Evolutionary conservation across 139 green algal species (phyloP).

Genomic region (Pedinophyceae sp.): DNA sequence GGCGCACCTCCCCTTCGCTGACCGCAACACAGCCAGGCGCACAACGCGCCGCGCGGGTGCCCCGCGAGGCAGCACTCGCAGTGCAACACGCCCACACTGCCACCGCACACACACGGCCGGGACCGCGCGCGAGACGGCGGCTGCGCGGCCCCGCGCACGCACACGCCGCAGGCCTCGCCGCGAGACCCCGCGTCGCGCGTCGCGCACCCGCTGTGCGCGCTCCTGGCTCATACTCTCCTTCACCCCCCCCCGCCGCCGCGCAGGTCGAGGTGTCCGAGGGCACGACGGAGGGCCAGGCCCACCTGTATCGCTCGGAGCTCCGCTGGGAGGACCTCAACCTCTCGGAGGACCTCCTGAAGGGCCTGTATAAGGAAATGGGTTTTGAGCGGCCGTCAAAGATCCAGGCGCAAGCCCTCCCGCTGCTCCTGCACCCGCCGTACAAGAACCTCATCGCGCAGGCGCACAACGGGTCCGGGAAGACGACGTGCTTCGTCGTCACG

Average conservation of each 20-base stretch:
- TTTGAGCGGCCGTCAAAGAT: conserved; percentile 87
- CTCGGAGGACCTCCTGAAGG: conserved; percentile 20
- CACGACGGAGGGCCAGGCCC: not conserved
- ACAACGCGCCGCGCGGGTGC: no score
- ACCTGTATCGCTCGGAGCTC: not conserved
- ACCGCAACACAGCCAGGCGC: no score
- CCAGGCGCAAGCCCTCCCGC: conserved; percentile 85
- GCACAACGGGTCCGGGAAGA: conserved; percentile 97
- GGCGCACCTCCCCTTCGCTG: no score
- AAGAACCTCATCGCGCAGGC: conserved; percentile 80
- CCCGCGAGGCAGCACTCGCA: no score
- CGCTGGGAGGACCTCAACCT: not conserved
- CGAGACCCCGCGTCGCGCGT: no score
- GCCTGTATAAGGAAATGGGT: conserved; percentile 96
- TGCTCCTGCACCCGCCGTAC: conserved; percentile 83
- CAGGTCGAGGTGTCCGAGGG: not conserved
- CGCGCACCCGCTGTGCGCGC: not conserved
- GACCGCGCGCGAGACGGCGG: no score
- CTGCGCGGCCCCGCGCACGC: no score
- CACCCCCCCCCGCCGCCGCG: not conserved
- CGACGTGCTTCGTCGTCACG: conserved; percentile 92
- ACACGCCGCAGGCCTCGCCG: no score
- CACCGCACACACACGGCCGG: no score
- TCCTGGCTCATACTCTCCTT: not conserved
- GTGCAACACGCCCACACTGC: no score